Evolutionary conservation across 176 grass and related monocot species (phyloP), one percentile per base, ranked within the genome.

Genomic region (Zizania latifolia): DNA sequence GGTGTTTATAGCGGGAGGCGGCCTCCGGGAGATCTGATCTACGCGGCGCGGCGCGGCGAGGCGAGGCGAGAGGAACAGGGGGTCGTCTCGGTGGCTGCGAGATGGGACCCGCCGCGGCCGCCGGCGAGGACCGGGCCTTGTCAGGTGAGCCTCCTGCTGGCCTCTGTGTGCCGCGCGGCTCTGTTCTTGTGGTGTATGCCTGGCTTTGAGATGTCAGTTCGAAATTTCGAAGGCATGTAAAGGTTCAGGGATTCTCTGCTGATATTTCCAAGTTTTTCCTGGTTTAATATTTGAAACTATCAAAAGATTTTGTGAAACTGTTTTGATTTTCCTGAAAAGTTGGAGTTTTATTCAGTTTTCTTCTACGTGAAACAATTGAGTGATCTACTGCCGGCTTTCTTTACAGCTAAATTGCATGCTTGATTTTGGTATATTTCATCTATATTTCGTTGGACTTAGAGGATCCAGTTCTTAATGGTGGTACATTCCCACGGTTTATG

Each of bases 131-230:
- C 58, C 83, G 72, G 46, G 55, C 44, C 43, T 13, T 92, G 14
- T 96, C 72, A 26, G 92, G 92, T 96, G 67, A 78, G 81, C 80
- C 64, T 10, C 5, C 11, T 66, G 54, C 41, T 22, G 27, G 10
- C 19, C 27, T 70, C 5, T 85, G 44, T 14, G 55, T 33, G 11
- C 51, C 30, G 28, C 53, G 29, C 45, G 36, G 55, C 56, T 83
- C 72, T 59, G 46, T 60, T 65, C 39, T 65, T 65, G 32, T 17
- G 6, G 50, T 59, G 66, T 26, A 6, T 54, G 4, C 37, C n/a
- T 56, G 15, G 36, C 19, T 38, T 48, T 78, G 53, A 22, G 38
- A 57, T 71, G 24, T 5, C 23, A 35, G 36, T 53, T 34, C 37
- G 5, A 61, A 27, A 51, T 61, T 32, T 43, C 63, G 34, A 23